These are phyloP conservation scores for Schizophyllum amplum DNA, from an alignment of 1,284 basidiomycete genomes.

Conservation along the genomic window DNA sequence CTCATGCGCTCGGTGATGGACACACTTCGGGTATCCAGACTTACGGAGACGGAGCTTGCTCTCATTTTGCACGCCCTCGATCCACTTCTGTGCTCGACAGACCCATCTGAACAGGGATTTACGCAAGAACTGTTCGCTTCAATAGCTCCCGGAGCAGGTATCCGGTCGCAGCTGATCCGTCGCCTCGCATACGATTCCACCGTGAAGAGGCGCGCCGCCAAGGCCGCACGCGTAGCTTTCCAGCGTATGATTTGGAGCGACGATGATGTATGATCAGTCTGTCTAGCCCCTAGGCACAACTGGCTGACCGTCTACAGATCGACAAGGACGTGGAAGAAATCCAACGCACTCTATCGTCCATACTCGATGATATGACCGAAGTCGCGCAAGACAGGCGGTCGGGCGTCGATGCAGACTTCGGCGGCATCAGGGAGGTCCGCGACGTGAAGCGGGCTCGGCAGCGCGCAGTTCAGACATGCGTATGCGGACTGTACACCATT, in stretches of 20 bases:
- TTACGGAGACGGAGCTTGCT: constrained; percentile 54
- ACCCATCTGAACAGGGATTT: constrained; percentile 6
- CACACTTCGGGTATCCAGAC: constrained; percentile 35
- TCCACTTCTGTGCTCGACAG: constrained; percentile 38
- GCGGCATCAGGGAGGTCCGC: background rate
- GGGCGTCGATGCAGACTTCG: background rate
- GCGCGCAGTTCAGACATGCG: too few relatives aligned
- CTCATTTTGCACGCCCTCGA: constrained; percentile 59
- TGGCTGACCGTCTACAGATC: too few relatives aligned
- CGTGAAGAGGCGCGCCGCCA: constrained; percentile 6
- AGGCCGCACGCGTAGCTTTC: background rate
- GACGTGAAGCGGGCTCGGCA: background rate
- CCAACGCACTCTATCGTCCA: background rate
- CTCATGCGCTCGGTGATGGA: constrained; percentile 38
- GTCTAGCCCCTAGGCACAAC: too few relatives aligned
- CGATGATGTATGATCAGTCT: too few relatives aligned
- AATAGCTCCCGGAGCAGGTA: background rate
- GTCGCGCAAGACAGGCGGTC: too few relatives aligned
- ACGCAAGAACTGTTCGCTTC: background rate
- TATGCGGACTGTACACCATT: too few relatives aligned
- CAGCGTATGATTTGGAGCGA: background rate
- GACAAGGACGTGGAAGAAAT: background rate
- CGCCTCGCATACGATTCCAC: background rate
- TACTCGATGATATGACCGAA: too few relatives aligned
- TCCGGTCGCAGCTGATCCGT: background rate